Base-by-base conservation (phyloP, 768 basidiomycete species). In the Grammothele lineata region DNA sequence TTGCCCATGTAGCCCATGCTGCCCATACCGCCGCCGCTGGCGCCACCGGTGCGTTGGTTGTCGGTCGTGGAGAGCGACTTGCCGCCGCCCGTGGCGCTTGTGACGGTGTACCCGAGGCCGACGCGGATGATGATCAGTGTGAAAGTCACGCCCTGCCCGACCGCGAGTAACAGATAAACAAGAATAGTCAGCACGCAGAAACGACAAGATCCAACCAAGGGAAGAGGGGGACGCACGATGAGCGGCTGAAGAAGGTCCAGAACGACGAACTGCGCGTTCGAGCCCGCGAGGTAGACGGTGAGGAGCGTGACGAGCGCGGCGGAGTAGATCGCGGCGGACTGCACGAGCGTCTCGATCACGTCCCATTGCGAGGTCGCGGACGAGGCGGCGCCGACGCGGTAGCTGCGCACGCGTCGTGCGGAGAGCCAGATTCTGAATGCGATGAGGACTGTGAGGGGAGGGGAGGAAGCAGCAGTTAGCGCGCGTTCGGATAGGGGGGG, bases 251-350 rank as follows among this genome's bases (percentile, higher is more conserved):
- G 30, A 12, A 24, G 25, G 21, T 42, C 45, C 10, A 51, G 39
- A 26, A 39, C 41, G 26, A 51, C 39, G 22, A 41, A 33, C 37
- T 45, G 49, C 38, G 44, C 43, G 30, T 50, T 50, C 3, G 50
- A 42, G 22, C 40, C 27, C 19, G 40, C 34, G 18, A 37, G 15
- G 23, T 42, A 51, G 5, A 40, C 46, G 19, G 34, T 32, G 17
- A 51, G 35, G 18, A 47, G 40, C 17, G 45, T 32, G 11, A 35
- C 26, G 22, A n/a, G n/a, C n/a, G n/a, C n/a, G n/a, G n/a, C n/a
- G n/a, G n/a, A n/a, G n/a, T n/a, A n/a, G n/a, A n/a, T 37, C 3
- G 50, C 50, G 14, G 50, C 50, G 2, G 50, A 51, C 37, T 51
- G 50, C 6, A 51, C 42, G 26, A 51, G 44, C 19, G 41, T 34